Evolutionary conservation across 2,329 filamentous ascomycete species (phyloP), one percentile per base, ranked within the genome.

Genomic region (Alternaria arbusti): DNA sequence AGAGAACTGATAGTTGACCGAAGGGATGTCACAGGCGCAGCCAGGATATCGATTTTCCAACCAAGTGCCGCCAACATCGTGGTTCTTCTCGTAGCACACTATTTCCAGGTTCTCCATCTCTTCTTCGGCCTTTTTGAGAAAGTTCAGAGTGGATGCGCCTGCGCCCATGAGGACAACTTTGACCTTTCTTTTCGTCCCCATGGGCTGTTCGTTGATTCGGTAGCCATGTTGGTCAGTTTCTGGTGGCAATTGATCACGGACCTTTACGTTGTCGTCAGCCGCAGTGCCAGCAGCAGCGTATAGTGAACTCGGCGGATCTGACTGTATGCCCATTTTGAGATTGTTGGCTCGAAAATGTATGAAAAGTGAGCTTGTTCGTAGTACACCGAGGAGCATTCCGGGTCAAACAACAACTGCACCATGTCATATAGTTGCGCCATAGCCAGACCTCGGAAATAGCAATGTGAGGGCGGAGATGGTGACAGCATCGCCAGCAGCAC

Each of bases 151-250:
- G 0, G 80, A 82, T 3, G 81, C 80, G 13, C 81, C 82, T 10
- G 81, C 81, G 6, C 82, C 82, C 78, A 83, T 82, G 6, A 82
- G 66, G 13, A 83, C 75, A 28, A 82, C 76, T 32, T 80, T 78
- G 57, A 83, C 64, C 36, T 74, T 75, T 22, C 74, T 74, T 59
- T 80, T 82, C 9, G 79, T 82, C 10, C 81, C 81, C 73, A 82
- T 81, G 17, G 81, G 81, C 61, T 82, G 75, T 54, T 83, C 82
- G 9, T 75, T 76, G 25, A 83, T 82, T 17, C 69, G 70, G 68
- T 84, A 84, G 49, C 82, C 82, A 68, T 75, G 55, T 30, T 78
- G 72, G 54, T 84, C 81, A 25, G 70, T 68, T 36, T 80, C 72
- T 9, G 81, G 81, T 23, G 76, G 68, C 28, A 69, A 68, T 45